Base-by-base conservation (phyloP, 2,329 filamentous ascomycete genomes). In the Ophiostoma sp. region DNA sequence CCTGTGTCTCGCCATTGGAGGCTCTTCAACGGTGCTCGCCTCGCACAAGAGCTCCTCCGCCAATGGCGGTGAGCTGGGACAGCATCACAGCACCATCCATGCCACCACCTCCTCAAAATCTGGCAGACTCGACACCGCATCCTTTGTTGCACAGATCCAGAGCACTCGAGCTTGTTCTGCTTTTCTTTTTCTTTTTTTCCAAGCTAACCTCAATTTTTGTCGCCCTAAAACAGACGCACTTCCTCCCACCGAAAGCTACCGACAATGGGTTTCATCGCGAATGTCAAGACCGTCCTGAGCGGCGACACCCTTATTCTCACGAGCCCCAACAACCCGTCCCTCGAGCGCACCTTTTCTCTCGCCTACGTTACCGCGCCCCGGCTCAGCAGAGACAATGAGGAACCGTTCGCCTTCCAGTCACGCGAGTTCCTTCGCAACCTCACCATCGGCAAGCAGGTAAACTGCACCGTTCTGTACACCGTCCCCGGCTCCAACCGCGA, bases 321-420 rank as follows among this genome's bases (percentile, higher is more conserved):
- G 78, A 94, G 93, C 83, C 87, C 93, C 80, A 91, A 91, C 82
- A 95, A 97, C 81, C 92, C 93, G 48, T 87, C 89, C 76, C 89
- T 92, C 82, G 96, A 98, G 85, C 92, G 94, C 79, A 93, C 88
- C 70, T 87, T 99, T 78, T 97, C 94, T 80, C 87, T 99, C 76
- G 96, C 96, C 78, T 98, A 94, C 83, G 94, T 98, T 77, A 92
- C 91, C 74, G 94, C 95, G 69, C 96, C 96, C 3, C 91, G 95
- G 80, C 82, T 98, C 81, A 91, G 88, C 84, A 91, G 94, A 82
- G 95, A 98, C 78, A 94, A 93, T 73, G 95, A 98, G 79, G 95
- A 98, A 88, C 91, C 92, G 50, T 97, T 92, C 80, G 94, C 93
- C 74, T 99, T 98, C 83, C 92, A 96, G 83, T 97, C 96, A 74